Conservation (phyloP, 2,329 filamentous ascomycete genomes). For the Truncatella angustata region DNA sequence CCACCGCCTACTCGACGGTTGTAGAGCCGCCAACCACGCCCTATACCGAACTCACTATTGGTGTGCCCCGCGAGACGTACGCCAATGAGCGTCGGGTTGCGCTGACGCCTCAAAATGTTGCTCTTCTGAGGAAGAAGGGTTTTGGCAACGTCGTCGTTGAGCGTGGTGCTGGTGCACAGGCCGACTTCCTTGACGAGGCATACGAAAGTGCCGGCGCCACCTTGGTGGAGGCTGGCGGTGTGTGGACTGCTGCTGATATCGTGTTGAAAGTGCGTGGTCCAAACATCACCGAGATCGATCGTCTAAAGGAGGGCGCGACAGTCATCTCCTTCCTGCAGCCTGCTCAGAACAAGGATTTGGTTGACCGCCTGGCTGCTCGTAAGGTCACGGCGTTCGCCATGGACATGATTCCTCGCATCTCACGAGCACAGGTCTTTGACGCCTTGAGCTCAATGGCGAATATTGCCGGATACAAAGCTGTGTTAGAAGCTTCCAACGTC, state of each 20-base stretch:
- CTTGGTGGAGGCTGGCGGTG: slow-evolving; percentile 64
- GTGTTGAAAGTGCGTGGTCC: slow-evolving; percentile 82
- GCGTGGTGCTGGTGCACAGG: slow-evolving; percentile 72
- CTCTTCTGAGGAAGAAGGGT: slow-evolving; percentile 80
- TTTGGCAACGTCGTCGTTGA: slow-evolving; percentile 76
- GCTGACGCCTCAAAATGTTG: slow-evolving; percentile 80
- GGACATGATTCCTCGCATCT: slow-evolving; percentile 91
- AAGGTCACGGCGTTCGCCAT: slow-evolving; percentile 81
- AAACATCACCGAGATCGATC: slow-evolving; percentile 65
- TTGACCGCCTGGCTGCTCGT: slow-evolving; percentile 68
- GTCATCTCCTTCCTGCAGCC: slow-evolving; percentile 84
- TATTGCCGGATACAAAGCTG: slow-evolving; percentile 90
- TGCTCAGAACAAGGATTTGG: slow-evolving; percentile 72
- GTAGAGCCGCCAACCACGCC: slow-evolving; percentile 49
- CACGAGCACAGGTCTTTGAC: slow-evolving; percentile 84
- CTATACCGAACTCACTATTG: slow-evolving; percentile 72
- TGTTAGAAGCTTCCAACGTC: slow-evolving; percentile 83
- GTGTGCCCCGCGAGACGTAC: slow-evolving; percentile 77
- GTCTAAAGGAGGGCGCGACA: slow-evolving; percentile 67
- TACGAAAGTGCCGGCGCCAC: slow-evolving; percentile 78
- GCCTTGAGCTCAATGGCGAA: slow-evolving; percentile 92
- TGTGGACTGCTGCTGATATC: slow-evolving; percentile 76
- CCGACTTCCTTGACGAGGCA: slow-evolving; percentile 74
- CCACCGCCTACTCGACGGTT: slow-evolving; percentile 29
- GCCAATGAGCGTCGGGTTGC: slow-evolving; percentile 79